phyloP scores from a whole-genome alignment of 805 yeast species.

The Candida gorgasii region DNA sequence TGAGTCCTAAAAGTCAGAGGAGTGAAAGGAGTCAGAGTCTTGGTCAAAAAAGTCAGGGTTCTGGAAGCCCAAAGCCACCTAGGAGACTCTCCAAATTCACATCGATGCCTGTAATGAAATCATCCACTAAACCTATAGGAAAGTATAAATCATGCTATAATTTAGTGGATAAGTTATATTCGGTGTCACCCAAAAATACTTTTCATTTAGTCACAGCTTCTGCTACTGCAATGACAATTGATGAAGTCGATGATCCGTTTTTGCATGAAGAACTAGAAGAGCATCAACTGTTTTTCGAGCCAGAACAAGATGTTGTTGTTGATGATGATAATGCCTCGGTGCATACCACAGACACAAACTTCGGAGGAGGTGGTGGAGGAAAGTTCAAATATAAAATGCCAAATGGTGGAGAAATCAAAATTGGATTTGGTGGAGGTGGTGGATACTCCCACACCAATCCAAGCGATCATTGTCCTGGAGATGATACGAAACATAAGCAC shows the following conservation, averaged over 20 bases:
- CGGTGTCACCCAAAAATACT: constrained; percentile 44
- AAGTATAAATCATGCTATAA: constrained; percentile 23
- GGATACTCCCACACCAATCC: constrained; percentile 20
- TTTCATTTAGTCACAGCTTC: constrained; percentile 31
- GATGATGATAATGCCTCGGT: constrained; percentile 12
- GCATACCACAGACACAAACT: constrained; percentile 15
- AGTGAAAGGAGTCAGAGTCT: too few relatives aligned
- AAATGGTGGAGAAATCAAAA: constrained; percentile 21
- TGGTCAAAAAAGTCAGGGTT: too few relatives aligned
- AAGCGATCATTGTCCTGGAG: not conserved
- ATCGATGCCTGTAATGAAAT: constrained; percentile 6
- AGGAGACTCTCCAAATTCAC: not conserved
- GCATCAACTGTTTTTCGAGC: too few relatives aligned
- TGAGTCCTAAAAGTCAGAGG: not conserved
- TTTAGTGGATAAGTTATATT: constrained; percentile 37
- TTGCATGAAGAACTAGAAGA: not conserved
- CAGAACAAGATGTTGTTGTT: too few relatives aligned
- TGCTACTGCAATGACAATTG: constrained; percentile 21
- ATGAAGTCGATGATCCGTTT: constrained; percentile 11
- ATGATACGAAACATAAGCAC: constrained; percentile 6
- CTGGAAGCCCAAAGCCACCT: not conserved
- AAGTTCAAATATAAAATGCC: constrained; percentile 21
- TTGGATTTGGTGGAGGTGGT: constrained; percentile 32
- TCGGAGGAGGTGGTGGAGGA: constrained; percentile 32
- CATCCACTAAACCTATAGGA: constrained; percentile 6